Evolutionary conservation across 1,284 basidiomycete species (phyloP), one percentile per base, ranked within the genome.

Genomic region (Somion occarium): DNA sequence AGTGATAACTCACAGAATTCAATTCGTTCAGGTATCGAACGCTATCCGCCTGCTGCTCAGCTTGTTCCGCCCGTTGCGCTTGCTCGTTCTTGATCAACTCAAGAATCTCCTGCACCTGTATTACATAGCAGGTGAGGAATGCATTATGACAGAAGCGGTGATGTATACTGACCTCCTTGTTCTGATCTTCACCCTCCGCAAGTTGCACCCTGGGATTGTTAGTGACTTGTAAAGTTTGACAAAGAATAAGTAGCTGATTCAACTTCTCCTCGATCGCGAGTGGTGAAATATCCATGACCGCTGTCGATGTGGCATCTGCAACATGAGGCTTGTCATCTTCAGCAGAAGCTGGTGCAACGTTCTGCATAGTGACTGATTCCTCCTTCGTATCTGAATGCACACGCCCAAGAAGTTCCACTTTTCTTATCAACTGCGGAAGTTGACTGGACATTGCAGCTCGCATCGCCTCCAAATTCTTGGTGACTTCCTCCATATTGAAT

Each of bases 11-110:
- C 57, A 84, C 86, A 47, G 72, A 70, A 59, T 88, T 89, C 30
- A 89, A 72, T 61, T 89, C 85, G 55, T 85, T 83, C 22, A 89
- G 74, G 62, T 89, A 89, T 19, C 85, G 77, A 52, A 83, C 79
- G 54, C 78, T 86, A 55, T 89, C 86, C 3, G 74, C 72, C 59
- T 88, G 86, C 59, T 85, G 83, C 50, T 80, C 77, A 19, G 71
- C 60, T 56, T 81, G 76, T 2, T 74, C 53, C 2, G 67, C 69
- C 34, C 73, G 76, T 53, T 79, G 74, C 18, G 65, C 70, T 48
- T 73, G 69, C 3, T 78, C 78, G 22, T 68, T 67, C 51, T 71
- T 71, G 7, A 85, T 60, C 13, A 80, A 60, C 4, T 61, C 61
- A 42, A 80, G 48, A 19, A 83, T 69, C 51, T 72, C 72, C 48